Conservation (phyloP, 2,329 filamentous ascomycete species). For the Venturia aucupariae region DNA sequence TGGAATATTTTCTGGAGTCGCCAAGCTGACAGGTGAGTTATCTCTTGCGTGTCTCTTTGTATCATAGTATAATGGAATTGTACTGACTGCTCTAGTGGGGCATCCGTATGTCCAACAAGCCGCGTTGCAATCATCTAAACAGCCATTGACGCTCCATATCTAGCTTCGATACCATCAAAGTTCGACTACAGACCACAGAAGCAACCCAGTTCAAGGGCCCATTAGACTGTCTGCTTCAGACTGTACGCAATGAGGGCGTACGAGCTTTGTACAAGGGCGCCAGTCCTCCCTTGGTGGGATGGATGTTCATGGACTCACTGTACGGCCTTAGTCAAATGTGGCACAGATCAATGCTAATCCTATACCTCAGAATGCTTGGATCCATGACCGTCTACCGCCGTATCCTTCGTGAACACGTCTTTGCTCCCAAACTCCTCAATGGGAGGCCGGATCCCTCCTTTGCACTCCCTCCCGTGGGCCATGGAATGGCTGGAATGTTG, state of each 20-base stretch:
- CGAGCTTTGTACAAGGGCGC: conserved; percentile 88
- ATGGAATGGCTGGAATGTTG: conserved; percentile 78
- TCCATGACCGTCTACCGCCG: conserved; percentile 85
- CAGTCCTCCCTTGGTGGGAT: conserved; percentile 82
- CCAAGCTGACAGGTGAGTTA: conserved; percentile 69
- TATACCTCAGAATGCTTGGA: conserved; percentile 60
- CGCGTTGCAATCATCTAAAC: not conserved
- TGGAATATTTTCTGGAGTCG: conserved; percentile 89
- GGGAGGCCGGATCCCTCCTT: conserved; percentile 25
- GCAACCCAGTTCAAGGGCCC: conserved; percentile 73
- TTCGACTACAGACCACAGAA: conserved; percentile 82
- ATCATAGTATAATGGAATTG: no score
- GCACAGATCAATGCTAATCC: not conserved
- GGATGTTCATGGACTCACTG: conserved; percentile 95
- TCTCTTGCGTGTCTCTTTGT: not conserved
- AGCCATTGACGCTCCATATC: not conserved
- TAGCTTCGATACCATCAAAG: conserved; percentile 91
- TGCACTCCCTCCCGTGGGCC: conserved; percentile 65
- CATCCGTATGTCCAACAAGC: conserved; percentile 42
- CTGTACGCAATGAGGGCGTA: conserved; percentile 75
- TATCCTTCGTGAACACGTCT: conserved; percentile 71
- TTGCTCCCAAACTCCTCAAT: conserved; percentile 33
- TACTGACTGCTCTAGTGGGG: conserved; percentile 35
- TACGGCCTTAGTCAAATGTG: conserved; percentile 23
- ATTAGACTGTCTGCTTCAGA: conserved; percentile 75